Base-by-base conservation (phyloP, 768 basidiomycete genomes). In the Termitomyces sp. region DNA sequence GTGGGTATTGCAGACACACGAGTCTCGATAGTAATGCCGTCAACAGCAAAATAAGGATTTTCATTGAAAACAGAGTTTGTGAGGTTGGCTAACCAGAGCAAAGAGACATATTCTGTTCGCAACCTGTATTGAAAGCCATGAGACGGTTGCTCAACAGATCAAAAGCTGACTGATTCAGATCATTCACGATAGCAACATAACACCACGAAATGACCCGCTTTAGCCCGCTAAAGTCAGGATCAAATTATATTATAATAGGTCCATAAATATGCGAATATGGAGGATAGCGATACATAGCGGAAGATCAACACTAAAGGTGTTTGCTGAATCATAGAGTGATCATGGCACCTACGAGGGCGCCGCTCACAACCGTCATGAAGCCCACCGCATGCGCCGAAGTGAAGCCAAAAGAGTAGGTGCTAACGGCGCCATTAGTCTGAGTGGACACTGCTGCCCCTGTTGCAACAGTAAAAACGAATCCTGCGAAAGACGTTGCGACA, bases 391-490 rank as follows among this genome's bases (percentile, higher is more conserved):
- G 66, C 4, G 72, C 70, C 4, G n/a, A n/a, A n/a, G n/a, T n/a
- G n/a, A n/a, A n/a, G n/a, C n/a, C n/a, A n/a, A n/a, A n/a, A n/a
- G n/a, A 61, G n/a, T 68, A 56, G 10, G 65, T 57, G 10, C 61
- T 66, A 30, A 63, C 55, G 36, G 72, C 71, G 32, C 67, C 68
- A 58, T 69, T 72, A 33, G 62, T 61, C 1, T 68, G 58, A 26
- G 50, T 60, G 16, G 73, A 68, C 20, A 61, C 74, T 57, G 66
- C 72, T 52, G 69, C 75, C 23, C 62, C 69, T 2, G 80, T 80
- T 1, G 81, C 79, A 23, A 79, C 74, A 14, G 81, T 85, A 69
- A 78, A 86, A 2, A 79, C 67, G 8, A 78, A 77, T 38, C 86
- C 85, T 28, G 77, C 82, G 61, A 76, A 78, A 20, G 81, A 77